Base-by-base conservation (phyloP, 179 eudicot genomes). In the Heliamphora pulchella region DNA sequence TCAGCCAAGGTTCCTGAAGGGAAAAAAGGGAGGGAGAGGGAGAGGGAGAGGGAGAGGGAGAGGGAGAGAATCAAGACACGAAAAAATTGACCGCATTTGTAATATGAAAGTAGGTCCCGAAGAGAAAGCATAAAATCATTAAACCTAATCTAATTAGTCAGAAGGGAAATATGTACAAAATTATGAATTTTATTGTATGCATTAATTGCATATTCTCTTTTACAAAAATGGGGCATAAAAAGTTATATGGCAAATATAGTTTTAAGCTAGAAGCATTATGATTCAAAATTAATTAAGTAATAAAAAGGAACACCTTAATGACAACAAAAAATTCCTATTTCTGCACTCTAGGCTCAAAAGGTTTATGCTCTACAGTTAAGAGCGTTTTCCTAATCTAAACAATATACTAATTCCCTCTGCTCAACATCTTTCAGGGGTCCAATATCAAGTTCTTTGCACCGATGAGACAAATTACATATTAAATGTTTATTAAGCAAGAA, bases 1-100 rank as follows among this genome's bases (percentile, higher is more conserved):
- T 87, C 65, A 94, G 82, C 93, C 93, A 94, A 46, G 91, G 92
- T 77, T 92, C 94, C 94, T 92, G 89, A 87, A 84, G 10, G 55
- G 69, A 76, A 54, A 54, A 2, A 54, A 58, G 15, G 59, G 41
- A 78, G 51, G 72, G 48, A 54, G 39, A 61, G 47, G 22, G 5
- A 71, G 50, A 31, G 3, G n/a, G 17, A 70, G 17, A 48, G 15
- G 2, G 5, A 0, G n/a, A n/a, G n/a, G n/a, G n/a, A n/a, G n/a
- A n/a, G n/a, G n/a, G n/a, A 31, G 17, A 66, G 48, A 66, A 41
- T 22, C 10, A 20, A 20, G 67, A 63, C 20, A 54, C 0, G 17
- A 10, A 11, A 59, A 15, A 43, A 13, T 59, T 59, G 41, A 59
- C 44, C 39, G 7, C 48, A 22, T 58, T 57, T 31, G 2, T 31